phyloP scores from a whole-genome alignment of 2,329 filamentous ascomycete genomes.

The Pseudogymnoascus sp. region DNA sequence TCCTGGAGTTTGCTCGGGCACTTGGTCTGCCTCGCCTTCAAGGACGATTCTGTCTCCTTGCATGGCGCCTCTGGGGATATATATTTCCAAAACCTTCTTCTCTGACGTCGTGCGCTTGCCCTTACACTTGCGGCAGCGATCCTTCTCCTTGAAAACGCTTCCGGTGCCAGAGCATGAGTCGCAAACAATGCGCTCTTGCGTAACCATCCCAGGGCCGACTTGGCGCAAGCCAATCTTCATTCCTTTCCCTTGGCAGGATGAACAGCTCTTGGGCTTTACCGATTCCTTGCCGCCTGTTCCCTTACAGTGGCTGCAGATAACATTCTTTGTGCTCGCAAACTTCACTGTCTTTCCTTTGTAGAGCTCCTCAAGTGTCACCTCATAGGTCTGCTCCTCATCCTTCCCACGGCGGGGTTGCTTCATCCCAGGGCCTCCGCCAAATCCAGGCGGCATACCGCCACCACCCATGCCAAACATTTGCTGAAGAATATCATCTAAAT shows the following conservation, averaged over 20 bases:
- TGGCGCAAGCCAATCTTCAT: slow-evolving; percentile 71
- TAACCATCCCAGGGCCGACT: slow-evolving; percentile 80
- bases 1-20: slow-evolving; percentile 80
- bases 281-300: slow-evolving; percentile 88
- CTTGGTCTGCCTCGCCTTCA: slow-evolving; percentile 89
- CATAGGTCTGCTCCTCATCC: slow-evolving; percentile 85
- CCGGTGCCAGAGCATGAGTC: slow-evolving; percentile 81
- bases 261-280: slow-evolving; percentile 75
- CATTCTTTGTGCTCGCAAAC: slow-evolving; percentile 91
- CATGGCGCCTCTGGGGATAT: slow-evolving; percentile 81
- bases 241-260: slow-evolving; percentile 76
- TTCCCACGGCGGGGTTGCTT: slow-evolving; percentile 63
- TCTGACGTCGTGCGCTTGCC: slow-evolving; percentile 79
- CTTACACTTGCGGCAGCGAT: slow-evolving; percentile 98
- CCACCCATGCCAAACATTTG: slow-evolving; percentile 85
- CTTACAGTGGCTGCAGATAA: slow-evolving; percentile 81
- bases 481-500: slow-evolving; percentile 85
- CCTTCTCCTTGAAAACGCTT: slow-evolving; percentile 86
- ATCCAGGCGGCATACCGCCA: slow-evolving; percentile 32
- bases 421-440: slow-evolving; percentile 38
- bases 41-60: slow-evolving; percentile 86
- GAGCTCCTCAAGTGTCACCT: slow-evolving; percentile 85
- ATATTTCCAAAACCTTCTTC: slow-evolving; percentile 92
- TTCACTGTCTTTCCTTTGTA: slow-evolving; percentile 99
- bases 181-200: slow-evolving; percentile 72